Base-by-base conservation (phyloP, 495 filamentous ascomycete species). In the Hypoxylon fuscum region DNA sequence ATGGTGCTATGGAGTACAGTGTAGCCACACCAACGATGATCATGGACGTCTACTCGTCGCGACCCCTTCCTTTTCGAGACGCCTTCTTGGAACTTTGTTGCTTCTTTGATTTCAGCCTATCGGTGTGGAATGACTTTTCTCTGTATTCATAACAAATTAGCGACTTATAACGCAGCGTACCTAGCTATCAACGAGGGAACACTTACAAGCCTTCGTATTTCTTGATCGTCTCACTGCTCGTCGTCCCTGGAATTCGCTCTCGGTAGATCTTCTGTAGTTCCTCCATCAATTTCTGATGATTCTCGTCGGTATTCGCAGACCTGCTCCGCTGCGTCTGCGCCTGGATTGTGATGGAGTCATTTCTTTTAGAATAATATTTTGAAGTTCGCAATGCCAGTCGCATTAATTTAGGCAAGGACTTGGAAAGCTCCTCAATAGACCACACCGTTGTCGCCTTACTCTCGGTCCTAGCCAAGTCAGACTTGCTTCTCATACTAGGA, bases 361-460 rank as follows among this genome's bases (percentile, higher is more conserved):
- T 85, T 37, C 84, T 79, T 25, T 78, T 77, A 3, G 89, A 83
- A 72, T 88, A 88, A 69, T 93, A 96, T 48, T 83, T 88, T 1
- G 88, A 91, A 9, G 78, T 57, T 15, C 84, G 82, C 35, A 98
- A 76, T 9, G 79, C 72, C 10, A 75, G 55, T 68, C 91, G 87
- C 5, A 98, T 73, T 3, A 90, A 68, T 32, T 77, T 83, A 5
- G 96, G 95, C 1, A 98, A 72, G 22, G 85, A 71, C 8, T 77
- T 76, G 9, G 87, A 64, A 23, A 96, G 76, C 23, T 84, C 72
- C 20, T 78, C 62, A 14, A 90, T 69, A 25, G 87, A 75, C 82
- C 76, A 76, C 83, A 78, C 70, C 76, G 90, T 72, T 12, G 90
- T 97, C 9, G 93, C 95, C 75, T 98, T 98, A 12, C 90, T 90